Evolutionary conservation across 2,329 filamentous ascomycete species (phyloP).

Genomic region (Penicillium sp.): DNA sequence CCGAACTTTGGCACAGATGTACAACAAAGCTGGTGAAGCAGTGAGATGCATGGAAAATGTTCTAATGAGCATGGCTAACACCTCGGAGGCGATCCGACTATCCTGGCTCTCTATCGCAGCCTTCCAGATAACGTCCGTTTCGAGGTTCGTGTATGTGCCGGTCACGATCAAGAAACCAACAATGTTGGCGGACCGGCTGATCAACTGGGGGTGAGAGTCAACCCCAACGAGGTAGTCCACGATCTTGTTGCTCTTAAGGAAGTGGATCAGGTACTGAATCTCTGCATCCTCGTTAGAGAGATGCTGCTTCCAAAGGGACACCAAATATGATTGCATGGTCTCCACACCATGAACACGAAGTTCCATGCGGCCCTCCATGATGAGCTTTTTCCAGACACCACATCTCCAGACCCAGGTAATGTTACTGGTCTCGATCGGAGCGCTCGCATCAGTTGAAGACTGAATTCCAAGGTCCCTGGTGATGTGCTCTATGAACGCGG

Average conservation of each 20-base stretch:
- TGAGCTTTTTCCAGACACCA: constrained; percentile 61
- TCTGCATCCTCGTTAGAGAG: constrained; percentile 49
- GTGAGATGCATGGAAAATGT: constrained; percentile 46
- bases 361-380: constrained; percentile 85
- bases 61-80: constrained; percentile 60
- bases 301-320: constrained; percentile 59
- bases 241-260: constrained; percentile 64
- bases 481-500: constrained; percentile 31
- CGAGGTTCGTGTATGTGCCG: constrained; percentile 61
- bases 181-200: constrained; percentile 73
- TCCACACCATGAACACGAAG: constrained; percentile 73
- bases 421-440: constrained; percentile 31
- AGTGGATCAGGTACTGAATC: constrained; percentile 62
- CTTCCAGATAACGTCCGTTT: constrained; percentile 79
- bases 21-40: constrained; percentile 48
- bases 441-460: constrained; percentile 26
- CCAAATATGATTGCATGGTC: constrained; percentile 66
- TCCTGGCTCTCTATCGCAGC: constrained; percentile 77
- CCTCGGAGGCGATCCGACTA: constrained; percentile 73
- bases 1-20: constrained; percentile 67
- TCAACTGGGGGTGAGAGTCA: constrained; percentile 87
- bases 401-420: constrained; percentile 61
- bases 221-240: constrained; percentile 84
- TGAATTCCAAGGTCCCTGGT: constrained; percentile 34
- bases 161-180: constrained; percentile 82